Evolutionary conservation across 345 rosid genomes (phyloP), one percentile per base, ranked within the genome.

Genomic region (Ailanthus altissimus): DNA sequence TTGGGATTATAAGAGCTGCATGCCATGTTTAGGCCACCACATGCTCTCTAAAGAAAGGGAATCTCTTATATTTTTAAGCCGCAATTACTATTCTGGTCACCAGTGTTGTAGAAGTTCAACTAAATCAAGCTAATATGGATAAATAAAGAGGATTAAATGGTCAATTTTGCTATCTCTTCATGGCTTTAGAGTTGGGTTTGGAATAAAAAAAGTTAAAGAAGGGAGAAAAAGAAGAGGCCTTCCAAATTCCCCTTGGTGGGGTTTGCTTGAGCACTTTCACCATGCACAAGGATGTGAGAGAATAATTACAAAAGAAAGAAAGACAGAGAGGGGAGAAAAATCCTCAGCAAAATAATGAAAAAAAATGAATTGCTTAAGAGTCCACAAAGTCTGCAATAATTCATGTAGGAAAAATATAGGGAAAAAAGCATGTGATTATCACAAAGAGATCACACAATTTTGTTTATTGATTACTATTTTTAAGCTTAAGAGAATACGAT

Each of bases 111-210:
- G 6, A 13, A 71, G 53, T 2, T 21, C 16, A 42, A 26, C 38
- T 23, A 69, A 2, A 13, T 15, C 21, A 36, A 62, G 2, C 10
- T 66, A 50, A n/a, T 60, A 70, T 50, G 6, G 32, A 70, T 38
- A 59, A 46, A 60, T 16, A 40, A 65, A 67, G 73, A 62, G 85
- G 80, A 74, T 75, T 77, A 42, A 81, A 81, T 65, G 67, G 79
- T 76, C 77, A 82, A 53, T 60, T 62, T 42, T 67, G 47, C 3
- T 32, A 57, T 78, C 72, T 66, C 60, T 42, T 64, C 80, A 63
- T 86, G 85, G 80, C 90, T 85, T 87, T 84, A 70, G 82, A 77
- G 71, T 79, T 85, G 83, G 84, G 85, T 83, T 87, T 82, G 83
- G 89, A 89, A 89, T 85, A 78, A 77, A 63, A 77, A 74, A 86